Conservation (phyloP, 441 rosid genomes). For the Oxalis stricta region DNA sequence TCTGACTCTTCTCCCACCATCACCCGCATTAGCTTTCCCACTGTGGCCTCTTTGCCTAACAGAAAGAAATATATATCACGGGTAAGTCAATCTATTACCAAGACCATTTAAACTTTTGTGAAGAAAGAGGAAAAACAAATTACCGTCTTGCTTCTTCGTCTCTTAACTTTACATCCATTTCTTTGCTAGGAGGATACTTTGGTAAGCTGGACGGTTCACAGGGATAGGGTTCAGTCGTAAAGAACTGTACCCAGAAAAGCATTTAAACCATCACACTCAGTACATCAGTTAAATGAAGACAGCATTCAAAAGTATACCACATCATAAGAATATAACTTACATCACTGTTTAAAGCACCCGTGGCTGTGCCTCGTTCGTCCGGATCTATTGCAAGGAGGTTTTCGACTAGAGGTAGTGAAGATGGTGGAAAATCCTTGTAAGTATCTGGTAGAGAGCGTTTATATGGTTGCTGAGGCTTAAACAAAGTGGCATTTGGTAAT, state of each 20-base stretch:
- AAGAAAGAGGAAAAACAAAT: constrained; percentile 9
- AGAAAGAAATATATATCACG: constrained; percentile 7
- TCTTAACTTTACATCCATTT: constrained; percentile 68
- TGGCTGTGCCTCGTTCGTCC: constrained; percentile 61
- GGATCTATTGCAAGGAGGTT: constrained; percentile 79
- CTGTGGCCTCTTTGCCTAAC: constrained; percentile 46
- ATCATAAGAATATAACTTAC: no score
- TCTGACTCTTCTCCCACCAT: constrained; percentile 46
- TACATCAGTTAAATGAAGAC: neutral
- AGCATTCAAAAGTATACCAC: no score
- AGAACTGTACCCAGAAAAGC: constrained; percentile 47
- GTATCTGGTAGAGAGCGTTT: constrained; percentile 59
- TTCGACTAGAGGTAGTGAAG: constrained; percentile 53
- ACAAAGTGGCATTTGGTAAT: constrained; percentile 67
- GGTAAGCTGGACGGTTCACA: constrained; percentile 86
- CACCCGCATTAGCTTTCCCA: constrained; percentile 40
- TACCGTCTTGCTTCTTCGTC: constrained; percentile 81
- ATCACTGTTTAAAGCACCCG: constrained; percentile 53
- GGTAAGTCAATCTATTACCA: constrained; percentile 12
- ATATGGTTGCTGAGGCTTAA: constrained; percentile 69
- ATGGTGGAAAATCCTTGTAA: constrained; percentile 49
- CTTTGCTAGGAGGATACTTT: constrained; percentile 86
- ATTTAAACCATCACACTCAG: constrained; percentile 4
- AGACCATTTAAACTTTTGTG: constrained; percentile 2
- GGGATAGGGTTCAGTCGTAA: constrained; percentile 61